These are phyloP conservation scores for Linnemannia exigua DNA, from an alignment of 192 early-diverging fungal genomes.

Conservation along the genomic window DNA sequence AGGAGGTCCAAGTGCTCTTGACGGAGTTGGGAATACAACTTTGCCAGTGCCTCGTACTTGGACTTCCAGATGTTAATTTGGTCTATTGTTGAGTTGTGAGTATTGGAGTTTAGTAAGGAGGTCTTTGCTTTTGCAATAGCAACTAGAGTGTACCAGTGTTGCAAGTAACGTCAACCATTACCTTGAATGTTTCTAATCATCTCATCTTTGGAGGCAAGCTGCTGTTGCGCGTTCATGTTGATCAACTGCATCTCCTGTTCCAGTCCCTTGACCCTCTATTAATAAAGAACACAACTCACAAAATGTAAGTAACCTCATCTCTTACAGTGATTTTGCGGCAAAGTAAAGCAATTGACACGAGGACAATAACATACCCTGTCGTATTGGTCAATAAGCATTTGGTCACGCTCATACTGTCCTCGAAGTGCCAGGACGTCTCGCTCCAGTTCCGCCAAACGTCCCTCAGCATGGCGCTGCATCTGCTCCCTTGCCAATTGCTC, in stretches of 20 bases:
- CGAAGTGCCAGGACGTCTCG: constrained; percentile 81
- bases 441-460: constrained; percentile 81
- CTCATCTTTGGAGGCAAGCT: constrained; percentile 86
- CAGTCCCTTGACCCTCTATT: constrained; percentile 80
- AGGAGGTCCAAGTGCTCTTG: constrained; percentile 95
- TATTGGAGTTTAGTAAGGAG: neutral
- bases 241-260: constrained; percentile 85
- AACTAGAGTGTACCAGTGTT: neutral
- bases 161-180: constrained; percentile 15
- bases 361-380: constrained; percentile 64
- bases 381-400: constrained; percentile 87
- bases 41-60: constrained; percentile 97
- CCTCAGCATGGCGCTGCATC: constrained; percentile 81
- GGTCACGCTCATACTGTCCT: constrained; percentile 84
- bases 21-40: constrained; percentile 94
- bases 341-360: neutral
- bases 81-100: constrained; percentile 58
- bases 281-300: neutral
- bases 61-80: constrained; percentile 97
- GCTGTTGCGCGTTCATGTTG: constrained; percentile 74
- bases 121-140: neutral
- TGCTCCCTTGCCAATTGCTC: constrained; percentile 85
- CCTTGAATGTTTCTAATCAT: constrained; percentile 85
- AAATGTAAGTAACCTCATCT: neutral
- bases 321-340: neutral